phyloP scores from a whole-genome alignment of 106 monocot species.

The Phalaenopsis aphrodite region DNA sequence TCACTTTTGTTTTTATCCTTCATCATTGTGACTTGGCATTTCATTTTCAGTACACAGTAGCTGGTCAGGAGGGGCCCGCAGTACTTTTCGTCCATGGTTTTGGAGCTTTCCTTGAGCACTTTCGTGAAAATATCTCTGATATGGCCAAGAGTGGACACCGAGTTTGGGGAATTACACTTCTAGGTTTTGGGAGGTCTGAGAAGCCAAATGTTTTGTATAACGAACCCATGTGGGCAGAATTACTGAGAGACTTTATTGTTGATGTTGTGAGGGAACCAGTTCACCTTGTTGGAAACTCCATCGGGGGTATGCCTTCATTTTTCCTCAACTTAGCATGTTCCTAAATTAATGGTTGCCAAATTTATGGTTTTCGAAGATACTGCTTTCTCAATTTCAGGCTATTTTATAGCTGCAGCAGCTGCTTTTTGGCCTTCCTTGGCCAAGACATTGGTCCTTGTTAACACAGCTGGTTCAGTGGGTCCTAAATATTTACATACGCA shows the following conservation, averaged over 20 bases:
- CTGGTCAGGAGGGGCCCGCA: slow-evolving; percentile 67
- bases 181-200: slow-evolving; percentile 95
- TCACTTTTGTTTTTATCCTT: background rate
- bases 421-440: slow-evolving; percentile 73
- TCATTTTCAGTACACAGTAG: slow-evolving; percentile 62
- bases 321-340: background rate
- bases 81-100: slow-evolving; percentile 94
- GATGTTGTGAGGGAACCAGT: slow-evolving; percentile 81
- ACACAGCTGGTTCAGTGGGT: slow-evolving; percentile 76
- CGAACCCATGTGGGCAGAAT: slow-evolving; percentile 82
- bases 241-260: slow-evolving; percentile 88
- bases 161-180: slow-evolving; percentile 87
- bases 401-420: slow-evolving; percentile 53
- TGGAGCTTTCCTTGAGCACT: slow-evolving; percentile 93
- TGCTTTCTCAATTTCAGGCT: slow-evolving; percentile 44
- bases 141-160: slow-evolving; percentile 64
- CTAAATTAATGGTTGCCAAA: background rate
- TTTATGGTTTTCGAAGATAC: background rate
- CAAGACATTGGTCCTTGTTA: slow-evolving; percentile 67
- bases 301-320: slow-evolving; percentile 53
- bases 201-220: slow-evolving; percentile 79
- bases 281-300: slow-evolving; percentile 93
- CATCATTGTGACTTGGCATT: background rate
- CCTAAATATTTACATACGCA: slow-evolving; percentile 39
- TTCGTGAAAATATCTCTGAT: slow-evolving; percentile 69